Evolutionary conservation across 2,329 filamentous ascomycete species (phyloP).

Genomic region (Tympanopsis confertula): DNA sequence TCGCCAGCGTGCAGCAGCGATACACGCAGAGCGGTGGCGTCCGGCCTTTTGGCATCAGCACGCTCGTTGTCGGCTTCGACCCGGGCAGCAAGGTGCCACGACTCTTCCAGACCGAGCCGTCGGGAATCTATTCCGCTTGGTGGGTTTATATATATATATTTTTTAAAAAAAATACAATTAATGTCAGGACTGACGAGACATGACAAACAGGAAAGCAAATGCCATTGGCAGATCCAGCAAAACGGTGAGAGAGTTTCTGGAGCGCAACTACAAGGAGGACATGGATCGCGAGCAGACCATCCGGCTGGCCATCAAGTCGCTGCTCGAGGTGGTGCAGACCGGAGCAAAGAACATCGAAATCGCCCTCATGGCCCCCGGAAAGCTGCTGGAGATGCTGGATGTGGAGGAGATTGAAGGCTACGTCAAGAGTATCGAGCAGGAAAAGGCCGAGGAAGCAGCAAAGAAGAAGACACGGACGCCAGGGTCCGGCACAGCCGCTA

Average conservation of each 20-base stretch:
- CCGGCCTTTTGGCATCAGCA: slow-evolving; percentile 93
- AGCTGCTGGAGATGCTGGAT: slow-evolving; percentile 86
- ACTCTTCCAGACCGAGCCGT: slow-evolving; percentile 97
- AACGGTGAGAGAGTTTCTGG: slow-evolving; percentile 95
- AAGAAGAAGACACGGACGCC: slow-evolving; percentile 76
- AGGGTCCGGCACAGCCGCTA: slow-evolving; percentile 59
- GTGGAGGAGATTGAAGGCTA: slow-evolving; percentile 94
- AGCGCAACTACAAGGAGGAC: slow-evolving; percentile 95
- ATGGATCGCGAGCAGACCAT: slow-evolving; percentile 96
- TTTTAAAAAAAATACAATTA: slow-evolving; percentile 1
- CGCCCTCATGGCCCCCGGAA: slow-evolving; percentile 89
- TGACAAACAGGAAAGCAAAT: slow-evolving; percentile 79
- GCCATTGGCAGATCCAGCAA: slow-evolving; percentile 97
- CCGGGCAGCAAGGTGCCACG: slow-evolving; percentile 78
- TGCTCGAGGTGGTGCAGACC: slow-evolving; percentile 95
- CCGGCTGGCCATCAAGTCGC: slow-evolving; percentile 92
- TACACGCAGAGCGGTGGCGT: slow-evolving; percentile 99
- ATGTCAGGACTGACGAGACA: not conserved
- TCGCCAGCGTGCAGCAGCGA: slow-evolving; percentile 93
- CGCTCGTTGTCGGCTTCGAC: slow-evolving; percentile 96
- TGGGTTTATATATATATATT: slow-evolving; percentile 29
- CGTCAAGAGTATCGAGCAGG: slow-evolving; percentile 97
- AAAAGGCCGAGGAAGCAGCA: slow-evolving; percentile 96
- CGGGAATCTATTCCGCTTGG: slow-evolving; percentile 98
- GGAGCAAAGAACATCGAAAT: slow-evolving; percentile 99